Percentiles rank a stretch among this genome's conserved stretches.
Evolutionary conservation across 1,284 basidiomycete species (phyloP).

Genomic region (Inonotus hispidus): DNA sequence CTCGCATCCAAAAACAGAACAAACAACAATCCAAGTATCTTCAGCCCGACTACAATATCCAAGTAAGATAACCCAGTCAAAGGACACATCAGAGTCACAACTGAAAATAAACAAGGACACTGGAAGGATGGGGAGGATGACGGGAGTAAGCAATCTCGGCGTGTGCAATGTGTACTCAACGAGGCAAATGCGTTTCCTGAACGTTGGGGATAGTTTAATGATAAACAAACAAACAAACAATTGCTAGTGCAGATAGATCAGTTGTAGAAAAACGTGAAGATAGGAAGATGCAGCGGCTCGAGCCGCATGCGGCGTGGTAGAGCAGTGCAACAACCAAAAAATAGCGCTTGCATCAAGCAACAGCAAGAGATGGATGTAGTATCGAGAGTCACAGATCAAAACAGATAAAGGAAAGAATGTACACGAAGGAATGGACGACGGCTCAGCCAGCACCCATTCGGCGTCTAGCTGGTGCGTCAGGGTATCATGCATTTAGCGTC

Average conservation of each 20-base stretch:
- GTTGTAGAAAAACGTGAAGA: not conserved
- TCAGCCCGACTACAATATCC: not conserved
- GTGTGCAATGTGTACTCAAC: not conserved
- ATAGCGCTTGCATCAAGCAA: conserved; percentile 8
- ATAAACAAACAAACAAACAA: not conserved
- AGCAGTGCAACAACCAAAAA: not conserved
- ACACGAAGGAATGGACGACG: conserved; percentile 1
- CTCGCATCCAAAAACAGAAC: not conserved
- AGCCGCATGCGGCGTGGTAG: not conserved
- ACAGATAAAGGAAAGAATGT: not conserved
- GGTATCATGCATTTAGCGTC: conserved; percentile 4
- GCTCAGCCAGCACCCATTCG: not conserved
- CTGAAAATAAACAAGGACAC: not conserved
- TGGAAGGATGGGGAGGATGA: not conserved
- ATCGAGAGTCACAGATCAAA: not conserved
- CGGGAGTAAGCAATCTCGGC: not conserved
- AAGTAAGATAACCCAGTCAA: not conserved
- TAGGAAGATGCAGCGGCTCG: not conserved
- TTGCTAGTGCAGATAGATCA: not conserved
- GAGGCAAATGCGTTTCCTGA: conserved; percentile 8
- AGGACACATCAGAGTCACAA: not conserved
- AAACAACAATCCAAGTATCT: not conserved
- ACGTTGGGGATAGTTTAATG: conserved; percentile 1
- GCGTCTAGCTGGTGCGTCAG: conserved; percentile 5
- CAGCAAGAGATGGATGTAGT: not conserved